These are phyloP conservation scores for Tulasnella sp. DNA, from an alignment of 768 basidiomycete species.

Conservation along the genomic window DNA sequence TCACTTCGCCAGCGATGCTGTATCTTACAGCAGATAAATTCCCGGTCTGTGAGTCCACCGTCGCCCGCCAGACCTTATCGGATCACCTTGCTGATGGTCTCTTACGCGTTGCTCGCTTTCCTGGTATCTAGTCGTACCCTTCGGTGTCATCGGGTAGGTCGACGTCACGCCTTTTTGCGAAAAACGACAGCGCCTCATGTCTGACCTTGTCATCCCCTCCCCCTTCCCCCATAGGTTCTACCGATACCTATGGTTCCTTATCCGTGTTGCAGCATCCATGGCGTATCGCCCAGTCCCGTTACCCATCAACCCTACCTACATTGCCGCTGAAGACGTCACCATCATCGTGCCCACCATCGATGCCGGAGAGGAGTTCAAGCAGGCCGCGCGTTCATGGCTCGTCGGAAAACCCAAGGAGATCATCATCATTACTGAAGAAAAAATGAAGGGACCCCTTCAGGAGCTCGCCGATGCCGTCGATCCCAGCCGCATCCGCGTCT, in stretches of 20 bases:
- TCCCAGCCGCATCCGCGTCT: conserved; percentile 78
- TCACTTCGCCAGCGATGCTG: conserved; percentile 55
- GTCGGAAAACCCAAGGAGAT: conserved; percentile 88
- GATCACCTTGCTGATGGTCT: conserved; percentile 25
- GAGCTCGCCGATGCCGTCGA: conserved; percentile 88
- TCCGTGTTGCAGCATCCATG: conserved; percentile 76
- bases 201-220: neutral
- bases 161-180: neutral
- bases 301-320: conserved; percentile 87
- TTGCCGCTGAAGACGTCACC: conserved; percentile 90
- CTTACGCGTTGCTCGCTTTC: conserved; percentile 32
- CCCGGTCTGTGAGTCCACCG: conserved; percentile 73
- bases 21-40: conserved; percentile 91
- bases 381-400: conserved; percentile 91
- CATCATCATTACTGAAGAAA: conserved; percentile 78
- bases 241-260: conserved; percentile 91
- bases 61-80: neutral
- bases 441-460: conserved; percentile 87
- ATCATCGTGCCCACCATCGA: conserved; percentile 97
- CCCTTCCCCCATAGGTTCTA: conserved; percentile 64
- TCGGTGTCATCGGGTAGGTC: conserved; percentile 80
- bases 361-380: conserved; percentile 93
- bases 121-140: conserved; percentile 70
- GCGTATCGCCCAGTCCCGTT: conserved; percentile 88
- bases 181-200: neutral